Base-by-base conservation (phyloP, 164 flowering plant species). In the Liquidambar formosana region DNA sequence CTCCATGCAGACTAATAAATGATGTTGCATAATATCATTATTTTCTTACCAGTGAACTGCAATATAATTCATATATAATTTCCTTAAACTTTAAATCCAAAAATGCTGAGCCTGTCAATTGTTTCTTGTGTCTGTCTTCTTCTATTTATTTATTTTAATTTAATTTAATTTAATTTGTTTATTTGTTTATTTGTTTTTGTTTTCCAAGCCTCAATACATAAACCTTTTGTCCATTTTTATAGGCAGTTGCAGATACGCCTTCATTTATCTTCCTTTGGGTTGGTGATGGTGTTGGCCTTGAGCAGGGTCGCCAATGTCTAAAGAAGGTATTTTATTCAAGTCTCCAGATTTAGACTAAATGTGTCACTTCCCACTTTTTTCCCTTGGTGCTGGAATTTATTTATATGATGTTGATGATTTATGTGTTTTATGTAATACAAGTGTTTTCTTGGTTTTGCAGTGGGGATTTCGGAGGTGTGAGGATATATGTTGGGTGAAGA, bases 401-500 rank as follows among this genome's bases (percentile, higher is more conserved):
- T n/a, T n/a, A n/a, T n/a, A n/a, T n/a, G n/a, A n/a, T n/a, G n/a
- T n/a, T n/a, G n/a, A n/a, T n/a, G n/a, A n/a, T n/a, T n/a, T n/a
- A n/a, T n/a, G n/a, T n/a, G n/a, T n/a, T n/a, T n/a, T n/a, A n/a
- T n/a, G n/a, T n/a, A n/a, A n/a, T n/a, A n/a, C n/a, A n/a, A n/a
- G n/a, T n/a, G 12, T 27, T 33, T 65, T 63, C 28, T 68, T 56
- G 60, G n/a, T 69, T 38, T n/a, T 80, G 66, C 75, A 95, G 99
- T 95, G 99, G 99, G 99, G 99, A 45, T 95, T 95, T 67, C 80
- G 99, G 25, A 89, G 99, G 73, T 95, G 99, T 78, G 99, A 95
- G 78, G 99, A 95, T 79, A 95, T 95, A 72, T 95, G 97, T 71
- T 95, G 99, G 99, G 99, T 95, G 71, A 95, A 95, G 83, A 95